Conservation (phyloP, 2,329 filamentous ascomycete genomes). For the Hypoxylon sp. region DNA sequence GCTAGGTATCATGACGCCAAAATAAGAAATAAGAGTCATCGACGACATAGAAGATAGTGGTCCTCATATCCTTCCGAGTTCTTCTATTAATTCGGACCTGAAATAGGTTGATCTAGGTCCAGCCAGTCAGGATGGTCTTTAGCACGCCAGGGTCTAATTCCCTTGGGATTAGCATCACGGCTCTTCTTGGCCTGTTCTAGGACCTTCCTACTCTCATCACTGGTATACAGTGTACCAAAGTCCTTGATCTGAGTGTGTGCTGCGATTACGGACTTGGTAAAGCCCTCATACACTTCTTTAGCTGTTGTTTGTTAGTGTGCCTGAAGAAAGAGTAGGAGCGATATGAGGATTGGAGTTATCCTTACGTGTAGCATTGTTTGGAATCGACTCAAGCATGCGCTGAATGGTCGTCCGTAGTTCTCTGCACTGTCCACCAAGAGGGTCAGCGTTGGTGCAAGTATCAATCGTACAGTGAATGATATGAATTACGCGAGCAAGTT, state of each 20-base stretch:
- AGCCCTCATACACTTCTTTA: constrained; percentile 63
- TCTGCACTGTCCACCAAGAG: constrained; percentile 58
- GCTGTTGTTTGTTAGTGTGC: constrained; percentile 59
- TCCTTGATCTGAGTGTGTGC: constrained; percentile 67
- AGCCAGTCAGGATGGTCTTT: constrained; percentile 74
- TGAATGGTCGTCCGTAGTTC: constrained; percentile 66
- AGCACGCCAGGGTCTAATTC: constrained; percentile 72
- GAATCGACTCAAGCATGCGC: constrained; percentile 67
- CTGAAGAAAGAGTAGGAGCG: neutral
- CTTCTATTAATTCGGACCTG: neutral
- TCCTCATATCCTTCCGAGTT: neutral
- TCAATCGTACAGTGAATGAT: neutral
- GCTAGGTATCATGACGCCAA: neutral
- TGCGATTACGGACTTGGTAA: constrained; percentile 63
- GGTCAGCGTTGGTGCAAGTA: neutral
- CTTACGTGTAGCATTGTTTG: constrained; percentile 68
- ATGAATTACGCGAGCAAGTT: constrained; percentile 4
- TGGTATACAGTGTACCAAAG: constrained; percentile 64
- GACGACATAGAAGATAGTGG: neutral
- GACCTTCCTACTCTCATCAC: constrained; percentile 64
- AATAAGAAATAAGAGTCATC: neutral
- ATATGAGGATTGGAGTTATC: neutral
- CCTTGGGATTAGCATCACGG: constrained; percentile 67
- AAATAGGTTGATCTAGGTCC: constrained; percentile 38
- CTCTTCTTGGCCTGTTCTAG: constrained; percentile 69